Base-by-base conservation (phyloP, 345 rosid species). In the Stellera chamaejasme region DNA sequence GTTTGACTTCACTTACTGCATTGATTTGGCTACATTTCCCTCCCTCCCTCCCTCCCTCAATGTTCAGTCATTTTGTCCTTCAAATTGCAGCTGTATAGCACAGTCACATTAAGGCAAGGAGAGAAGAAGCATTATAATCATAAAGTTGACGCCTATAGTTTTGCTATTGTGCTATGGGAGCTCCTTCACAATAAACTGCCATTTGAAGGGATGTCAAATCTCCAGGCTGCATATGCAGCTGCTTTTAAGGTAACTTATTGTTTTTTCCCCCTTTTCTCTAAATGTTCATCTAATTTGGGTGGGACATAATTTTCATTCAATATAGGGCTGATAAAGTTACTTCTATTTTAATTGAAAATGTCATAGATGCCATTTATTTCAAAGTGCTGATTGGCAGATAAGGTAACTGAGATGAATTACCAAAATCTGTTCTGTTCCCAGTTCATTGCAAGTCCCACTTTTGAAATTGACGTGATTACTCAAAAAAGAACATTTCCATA, bases 141-240 rank as follows among this genome's bases (percentile, higher is more conserved):
- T 53, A 92, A 92, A 71, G 95, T 92, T 45, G 98, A 92, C 47
- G 95, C 95, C 6, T 92, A 92, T 61, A 92, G 97, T 80, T 92
- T 92, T 68, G 98, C 93, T 2, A 88, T 93, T 42, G 99, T 93
- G 57, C 75, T 93, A 54, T 93, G 99, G 97, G 99, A 93, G 79
- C 97, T 93, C 61, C 63, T 89, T 63, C 97, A 86, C 67, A 93
- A 93, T 69, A 89, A 87, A 53, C 48, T 89, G 60, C 97, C 99
- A 16, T 89, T 93, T 59, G 97, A 93, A 67, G 99, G 97, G 69
- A 92, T 92, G 97, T 93, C 96, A 2, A 93, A 93, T 77, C 95
- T 93, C 16, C 96, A 89, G 81, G 99, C 97, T 58, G 96, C 94
- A 66, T 93, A 89, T 70, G 94, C 99, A 43, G 97, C 94, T 10